phyloP scores from a whole-genome alignment of 306 rosid species.

The Biancaea sappan region DNA sequence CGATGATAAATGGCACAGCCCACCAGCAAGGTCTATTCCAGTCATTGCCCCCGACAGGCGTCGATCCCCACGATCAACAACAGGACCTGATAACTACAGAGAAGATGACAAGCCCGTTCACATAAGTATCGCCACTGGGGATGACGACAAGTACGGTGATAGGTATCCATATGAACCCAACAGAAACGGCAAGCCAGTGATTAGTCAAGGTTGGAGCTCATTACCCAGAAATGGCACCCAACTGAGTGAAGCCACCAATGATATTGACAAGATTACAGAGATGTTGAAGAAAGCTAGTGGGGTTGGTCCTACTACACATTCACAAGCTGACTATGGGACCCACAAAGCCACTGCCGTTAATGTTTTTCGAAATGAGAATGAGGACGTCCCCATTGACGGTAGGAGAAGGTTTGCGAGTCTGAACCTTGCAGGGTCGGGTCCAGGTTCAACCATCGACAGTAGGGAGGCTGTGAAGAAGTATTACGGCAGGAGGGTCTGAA shows the following conservation, averaged over 20 bases:
- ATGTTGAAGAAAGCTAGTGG: slow-evolving; percentile 31
- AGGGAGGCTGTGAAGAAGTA: slow-evolving; percentile 27
- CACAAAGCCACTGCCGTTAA: background rate
- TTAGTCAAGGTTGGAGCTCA: slow-evolving; percentile 6
- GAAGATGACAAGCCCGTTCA: background rate
- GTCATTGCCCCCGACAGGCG: background rate
- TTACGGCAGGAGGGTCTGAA: slow-evolving; percentile 17
- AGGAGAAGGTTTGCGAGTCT: background rate
- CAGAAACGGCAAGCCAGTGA: background rate
- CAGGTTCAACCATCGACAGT: slow-evolving; percentile 19
- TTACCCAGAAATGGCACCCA: slow-evolving; percentile 34
- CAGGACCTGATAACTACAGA: no score
- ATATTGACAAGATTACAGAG: slow-evolving; percentile 31
- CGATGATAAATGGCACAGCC: background rate
- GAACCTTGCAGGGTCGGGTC: no score
- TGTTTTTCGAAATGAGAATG: background rate
- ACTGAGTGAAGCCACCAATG: slow-evolving; percentile 43
- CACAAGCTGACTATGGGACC: background rate
- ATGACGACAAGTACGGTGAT: no score
- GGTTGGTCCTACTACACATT: background rate
- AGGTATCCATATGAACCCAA: background rate
- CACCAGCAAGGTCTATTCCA: no score
- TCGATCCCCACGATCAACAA: slow-evolving; percentile 13
- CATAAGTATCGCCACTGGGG: no score
- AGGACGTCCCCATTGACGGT: background rate